phyloP scores from a whole-genome alignment of 73 alveolate genomes.

The Blepharisma stoltei region DNA sequence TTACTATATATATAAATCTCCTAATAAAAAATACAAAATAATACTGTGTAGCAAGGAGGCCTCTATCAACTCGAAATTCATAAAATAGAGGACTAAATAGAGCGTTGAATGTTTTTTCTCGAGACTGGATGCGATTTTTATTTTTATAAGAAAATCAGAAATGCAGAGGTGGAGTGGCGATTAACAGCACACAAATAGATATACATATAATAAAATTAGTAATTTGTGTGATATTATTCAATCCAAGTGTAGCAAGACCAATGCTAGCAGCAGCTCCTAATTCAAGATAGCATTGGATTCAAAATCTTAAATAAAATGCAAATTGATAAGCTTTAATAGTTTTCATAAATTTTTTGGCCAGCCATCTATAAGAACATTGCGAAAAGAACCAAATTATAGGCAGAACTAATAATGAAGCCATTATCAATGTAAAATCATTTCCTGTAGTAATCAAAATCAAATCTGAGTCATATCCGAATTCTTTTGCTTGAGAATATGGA shows the following conservation, averaged over 20 bases:
- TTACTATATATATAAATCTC: background rate
- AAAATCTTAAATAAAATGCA: background rate
- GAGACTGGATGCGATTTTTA: background rate
- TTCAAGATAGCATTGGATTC: background rate
- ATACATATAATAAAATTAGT: background rate
- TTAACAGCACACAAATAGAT: background rate
- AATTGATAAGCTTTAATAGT: background rate
- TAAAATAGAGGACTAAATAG: background rate
- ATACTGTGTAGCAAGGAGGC: background rate
- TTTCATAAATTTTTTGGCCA: background rate
- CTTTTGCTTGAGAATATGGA: background rate
- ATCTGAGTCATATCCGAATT: background rate
- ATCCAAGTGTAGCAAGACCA: background rate
- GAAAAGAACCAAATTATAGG: background rate
- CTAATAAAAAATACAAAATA: background rate
- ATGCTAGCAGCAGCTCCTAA: slow-evolving; percentile 5
- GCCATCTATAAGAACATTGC: too few species aligned
- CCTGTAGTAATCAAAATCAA: background rate
- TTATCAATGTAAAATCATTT: background rate
- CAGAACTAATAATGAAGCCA: background rate
- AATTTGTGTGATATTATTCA: background rate
- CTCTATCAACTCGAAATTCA: background rate
- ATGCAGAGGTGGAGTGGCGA: background rate
- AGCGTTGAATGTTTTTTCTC: background rate
- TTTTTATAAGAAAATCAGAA: background rate